phyloP scores from a whole-genome alignment of 306 rosid species.

The Lagenaria siceraria region DNA sequence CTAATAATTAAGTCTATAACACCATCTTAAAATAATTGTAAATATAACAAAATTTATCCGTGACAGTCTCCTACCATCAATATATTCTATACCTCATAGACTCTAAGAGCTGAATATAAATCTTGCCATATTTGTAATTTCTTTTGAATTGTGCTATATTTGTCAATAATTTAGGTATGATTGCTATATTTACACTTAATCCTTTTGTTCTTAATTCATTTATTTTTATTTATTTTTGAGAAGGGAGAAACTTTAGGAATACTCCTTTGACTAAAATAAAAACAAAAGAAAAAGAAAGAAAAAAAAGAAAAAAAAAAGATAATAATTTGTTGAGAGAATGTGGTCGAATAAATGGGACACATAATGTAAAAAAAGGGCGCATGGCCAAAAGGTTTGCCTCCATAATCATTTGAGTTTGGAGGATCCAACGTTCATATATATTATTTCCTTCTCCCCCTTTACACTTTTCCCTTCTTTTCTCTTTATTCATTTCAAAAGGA shows the following conservation, averaged over 20 bases:
- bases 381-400: slow-evolving; percentile 23
- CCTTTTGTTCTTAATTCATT: too few species aligned
- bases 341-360: slow-evolving; percentile 53
- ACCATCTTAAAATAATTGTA: too few species aligned
- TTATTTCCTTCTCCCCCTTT: background rate
- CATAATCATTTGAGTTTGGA: slow-evolving; percentile 46
- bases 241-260: background rate
- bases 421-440: slow-evolving; percentile 70
- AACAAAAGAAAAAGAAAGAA: background rate
- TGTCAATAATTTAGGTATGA: too few species aligned
- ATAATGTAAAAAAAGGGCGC: slow-evolving; percentile 23
- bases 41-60: too few species aligned
- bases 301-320: background rate
- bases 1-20: too few species aligned
- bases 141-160: too few species aligned
- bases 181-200: too few species aligned
- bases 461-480: slow-evolving; percentile 21
- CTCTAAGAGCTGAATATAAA: too few species aligned
- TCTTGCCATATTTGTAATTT: too few species aligned
- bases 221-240: background rate
- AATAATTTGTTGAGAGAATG: slow-evolving; percentile 15
- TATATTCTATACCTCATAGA: too few species aligned
- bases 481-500: slow-evolving; percentile 24
- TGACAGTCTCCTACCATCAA: too few species aligned
- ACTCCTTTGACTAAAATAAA: slow-evolving; percentile 1